These are phyloP conservation scores for Chlorella sp. DNA, from an alignment of 139 green algal genomes.

Conservation along the genomic window DNA sequence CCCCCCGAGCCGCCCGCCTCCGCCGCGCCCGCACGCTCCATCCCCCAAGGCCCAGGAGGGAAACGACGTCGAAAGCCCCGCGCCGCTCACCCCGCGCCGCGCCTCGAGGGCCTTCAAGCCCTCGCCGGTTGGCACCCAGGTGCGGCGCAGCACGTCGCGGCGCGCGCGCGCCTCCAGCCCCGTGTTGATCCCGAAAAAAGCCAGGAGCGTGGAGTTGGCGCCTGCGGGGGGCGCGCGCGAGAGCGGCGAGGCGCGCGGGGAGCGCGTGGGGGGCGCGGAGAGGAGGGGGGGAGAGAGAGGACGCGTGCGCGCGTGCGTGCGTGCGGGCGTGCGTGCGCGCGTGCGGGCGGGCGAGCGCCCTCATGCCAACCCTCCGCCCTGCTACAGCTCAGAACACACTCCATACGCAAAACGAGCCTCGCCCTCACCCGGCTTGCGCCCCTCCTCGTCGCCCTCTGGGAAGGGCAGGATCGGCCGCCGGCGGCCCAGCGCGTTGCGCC, in stretches of 20 bases:
- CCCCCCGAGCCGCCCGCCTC: background rate
- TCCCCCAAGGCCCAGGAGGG: too few relatives aligned
- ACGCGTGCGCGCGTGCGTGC: too few relatives aligned
- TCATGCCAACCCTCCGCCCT: too few relatives aligned
- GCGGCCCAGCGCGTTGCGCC: slow-evolving; percentile 28
- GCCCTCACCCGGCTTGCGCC: background rate
- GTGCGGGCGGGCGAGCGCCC: too few relatives aligned
- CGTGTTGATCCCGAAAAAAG: slow-evolving; percentile 53
- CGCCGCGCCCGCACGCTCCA: background rate
- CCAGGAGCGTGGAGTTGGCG: slow-evolving; percentile 21
- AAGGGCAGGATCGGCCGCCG: slow-evolving; percentile 22
- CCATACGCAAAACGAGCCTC: too few relatives aligned
- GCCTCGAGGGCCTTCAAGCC: slow-evolving; percentile 34
- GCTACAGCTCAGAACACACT: too few relatives aligned
- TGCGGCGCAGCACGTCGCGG: slow-evolving; percentile 48
- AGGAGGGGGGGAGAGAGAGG: too few relatives aligned
- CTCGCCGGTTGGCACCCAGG: slow-evolving; percentile 47
- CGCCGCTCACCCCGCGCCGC: slow-evolving; percentile 22
- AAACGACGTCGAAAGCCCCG: too few relatives aligned
- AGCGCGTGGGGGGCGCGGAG: too few relatives aligned
- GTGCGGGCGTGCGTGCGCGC: too few relatives aligned
- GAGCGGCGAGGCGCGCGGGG: too few relatives aligned
- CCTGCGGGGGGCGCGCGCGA: too few relatives aligned
- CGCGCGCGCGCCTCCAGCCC: slow-evolving; percentile 35
- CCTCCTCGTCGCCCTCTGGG: slow-evolving; percentile 7